Evolutionary conservation across 306 rosid species (phyloP).

Genomic region (Cicer judaicum): DNA sequence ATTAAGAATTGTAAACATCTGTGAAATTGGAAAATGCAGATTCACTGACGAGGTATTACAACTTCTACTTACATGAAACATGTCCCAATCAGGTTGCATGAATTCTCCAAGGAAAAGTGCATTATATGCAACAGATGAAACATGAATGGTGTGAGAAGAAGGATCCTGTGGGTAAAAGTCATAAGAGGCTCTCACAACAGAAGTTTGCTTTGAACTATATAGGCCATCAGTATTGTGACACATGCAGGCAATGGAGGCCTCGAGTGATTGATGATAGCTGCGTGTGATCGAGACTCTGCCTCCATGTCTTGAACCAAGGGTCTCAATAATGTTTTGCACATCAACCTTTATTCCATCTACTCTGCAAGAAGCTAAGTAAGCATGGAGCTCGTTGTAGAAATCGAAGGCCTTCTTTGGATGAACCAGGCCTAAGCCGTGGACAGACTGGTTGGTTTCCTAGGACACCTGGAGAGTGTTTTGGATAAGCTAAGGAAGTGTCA

Average conservation of each 20-base stretch:
- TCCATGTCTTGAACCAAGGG: slow-evolving; percentile 92
- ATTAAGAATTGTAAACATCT: neutral
- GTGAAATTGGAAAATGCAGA: neutral
- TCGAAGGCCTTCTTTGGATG: slow-evolving; percentile 84
- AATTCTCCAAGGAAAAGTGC: slow-evolving; percentile 93
- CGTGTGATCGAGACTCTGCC: slow-evolving; percentile 91
- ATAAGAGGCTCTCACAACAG: slow-evolving; percentile 89
- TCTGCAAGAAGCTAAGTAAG: slow-evolving; percentile 90
- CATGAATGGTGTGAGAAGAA: slow-evolving; percentile 94
- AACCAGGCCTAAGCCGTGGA: slow-evolving; percentile 91
- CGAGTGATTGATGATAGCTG: slow-evolving; percentile 87
- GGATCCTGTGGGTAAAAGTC: slow-evolving; percentile 94
- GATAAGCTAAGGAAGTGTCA: slow-evolving; percentile 32
- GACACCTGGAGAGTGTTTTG: slow-evolving; percentile 31
- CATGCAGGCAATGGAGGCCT: slow-evolving; percentile 90
- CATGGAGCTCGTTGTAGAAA: slow-evolving; percentile 92
- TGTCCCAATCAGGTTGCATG: slow-evolving; percentile 99
- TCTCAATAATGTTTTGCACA: slow-evolving; percentile 94
- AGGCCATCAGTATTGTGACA: slow-evolving; percentile 95
- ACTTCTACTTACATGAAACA: slow-evolving; percentile 87
- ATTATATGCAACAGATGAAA: slow-evolving; percentile 92
- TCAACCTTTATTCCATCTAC: slow-evolving; percentile 96
- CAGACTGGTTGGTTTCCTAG: slow-evolving; percentile 49
- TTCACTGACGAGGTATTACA: neutral
- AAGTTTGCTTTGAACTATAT: slow-evolving; percentile 88